A percentile compares a stretch with the other conserved stretches of the same genome.
phyloP scores from a whole-genome alignment of 495 filamentous ascomycete species.

The Cercophora sp. region DNA sequence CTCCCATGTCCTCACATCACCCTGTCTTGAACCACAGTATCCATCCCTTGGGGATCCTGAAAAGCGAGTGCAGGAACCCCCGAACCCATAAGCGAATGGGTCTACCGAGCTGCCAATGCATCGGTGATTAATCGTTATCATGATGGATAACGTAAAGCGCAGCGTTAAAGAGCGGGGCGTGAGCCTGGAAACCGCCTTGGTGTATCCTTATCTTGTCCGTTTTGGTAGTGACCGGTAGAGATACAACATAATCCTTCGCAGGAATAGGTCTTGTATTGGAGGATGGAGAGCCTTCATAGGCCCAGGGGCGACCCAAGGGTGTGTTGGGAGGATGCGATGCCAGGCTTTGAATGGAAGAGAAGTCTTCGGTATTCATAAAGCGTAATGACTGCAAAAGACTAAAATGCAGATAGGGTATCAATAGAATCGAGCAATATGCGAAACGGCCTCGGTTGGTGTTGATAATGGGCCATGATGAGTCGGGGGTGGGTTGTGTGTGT shows the following conservation, averaged over 20 bases:
- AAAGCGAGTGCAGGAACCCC: background rate
- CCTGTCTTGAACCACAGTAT: conserved; percentile 6
- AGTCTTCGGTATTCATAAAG: background rate
- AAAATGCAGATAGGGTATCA: conserved; percentile 14
- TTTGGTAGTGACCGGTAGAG: too few relatives aligned
- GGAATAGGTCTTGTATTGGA: too few relatives aligned
- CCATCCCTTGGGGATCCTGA: conserved; percentile 6
- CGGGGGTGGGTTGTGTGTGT: too few relatives aligned
- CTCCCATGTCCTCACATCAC: background rate
- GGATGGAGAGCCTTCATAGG: too few relatives aligned
- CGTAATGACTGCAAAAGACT: conserved; percentile 9
- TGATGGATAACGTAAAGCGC: background rate
- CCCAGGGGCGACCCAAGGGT: too few relatives aligned
- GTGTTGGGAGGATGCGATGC: too few relatives aligned
- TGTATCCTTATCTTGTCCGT: too few relatives aligned
- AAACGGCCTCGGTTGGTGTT: background rate
- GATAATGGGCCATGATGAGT: too few relatives aligned
- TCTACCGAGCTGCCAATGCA: background rate
- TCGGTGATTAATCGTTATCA: background rate
- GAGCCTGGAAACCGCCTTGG: too few relatives aligned
- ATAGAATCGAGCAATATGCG: conserved; percentile 1
- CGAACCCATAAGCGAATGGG: conserved; percentile 4
- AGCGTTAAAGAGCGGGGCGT: too few relatives aligned
- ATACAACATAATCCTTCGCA: too few relatives aligned
- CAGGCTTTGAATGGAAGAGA: too few relatives aligned